A percentile compares a stretch with the other conserved stretches of the same genome.
Conservation (phyloP, 805 yeast genomes). For the Wickerhamomyces ciferrii region DNA sequence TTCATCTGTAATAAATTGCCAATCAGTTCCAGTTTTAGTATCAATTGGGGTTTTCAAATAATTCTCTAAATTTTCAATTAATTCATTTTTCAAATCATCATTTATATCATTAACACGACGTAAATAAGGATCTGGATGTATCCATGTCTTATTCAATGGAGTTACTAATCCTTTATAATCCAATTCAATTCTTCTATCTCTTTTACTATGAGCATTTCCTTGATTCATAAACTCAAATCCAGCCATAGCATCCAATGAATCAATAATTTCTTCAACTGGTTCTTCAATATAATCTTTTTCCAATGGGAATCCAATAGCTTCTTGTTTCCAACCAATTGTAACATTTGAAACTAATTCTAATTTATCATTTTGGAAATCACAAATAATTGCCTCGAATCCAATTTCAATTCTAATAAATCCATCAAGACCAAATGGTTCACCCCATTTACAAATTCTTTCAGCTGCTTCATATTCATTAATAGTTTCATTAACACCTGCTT, state of each 20-base stretch:
- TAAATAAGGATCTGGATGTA: constrained; percentile 43
- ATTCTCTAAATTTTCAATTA: constrained; percentile 30
- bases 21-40: constrained; percentile 41
- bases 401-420: constrained; percentile 55
- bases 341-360: constrained; percentile 41
- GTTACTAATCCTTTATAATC: constrained; percentile 52
- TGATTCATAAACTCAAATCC: constrained; percentile 41
- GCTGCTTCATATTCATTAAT: constrained; percentile 43
- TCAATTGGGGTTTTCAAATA: constrained; percentile 26
- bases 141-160: constrained; percentile 43
- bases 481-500: constrained; percentile 22
- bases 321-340: constrained; percentile 31
- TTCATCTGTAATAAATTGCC: constrained; percentile 47
- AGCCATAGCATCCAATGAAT: constrained; percentile 22
- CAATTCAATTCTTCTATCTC: constrained; percentile 42
- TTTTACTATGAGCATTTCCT: constrained; percentile 40
- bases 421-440: constrained; percentile 43
- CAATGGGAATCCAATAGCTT: constrained; percentile 20
- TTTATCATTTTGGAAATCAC: constrained; percentile 47
- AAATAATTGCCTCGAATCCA: constrained; percentile 57
- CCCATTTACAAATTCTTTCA: constrained; percentile 49
- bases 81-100: constrained; percentile 24
- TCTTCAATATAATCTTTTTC: constrained; percentile 9
- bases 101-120: constrained; percentile 34
- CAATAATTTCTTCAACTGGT: constrained; percentile 14